phyloP scores from a whole-genome alignment of 768 basidiomycete species.

The Hysterangium stoloniferum region DNA sequence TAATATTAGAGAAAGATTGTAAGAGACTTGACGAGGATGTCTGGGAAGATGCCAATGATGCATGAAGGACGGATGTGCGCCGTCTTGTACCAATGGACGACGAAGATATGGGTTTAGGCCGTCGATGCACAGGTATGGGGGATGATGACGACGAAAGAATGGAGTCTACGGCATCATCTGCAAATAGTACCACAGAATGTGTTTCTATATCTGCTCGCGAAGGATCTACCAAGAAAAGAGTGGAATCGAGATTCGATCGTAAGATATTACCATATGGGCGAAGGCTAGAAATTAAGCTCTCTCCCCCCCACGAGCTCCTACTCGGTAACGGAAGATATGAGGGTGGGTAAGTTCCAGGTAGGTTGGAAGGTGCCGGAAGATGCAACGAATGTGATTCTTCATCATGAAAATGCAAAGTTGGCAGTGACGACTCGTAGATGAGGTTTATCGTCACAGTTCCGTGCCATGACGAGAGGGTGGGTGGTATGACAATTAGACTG shows the following conservation, averaged over 20 bases:
- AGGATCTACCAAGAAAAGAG: constrained; percentile 87
- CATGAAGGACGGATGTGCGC: constrained; percentile 72
- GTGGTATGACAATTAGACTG: constrained; percentile 78
- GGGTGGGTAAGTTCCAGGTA: constrained; percentile 43
- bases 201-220: constrained; percentile 88
- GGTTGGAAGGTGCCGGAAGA: constrained; percentile 34
- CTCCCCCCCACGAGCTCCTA: constrained; percentile 74
- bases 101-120: constrained; percentile 56
- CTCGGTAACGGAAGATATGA: constrained; percentile 42
- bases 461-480: constrained; percentile 80
- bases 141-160: constrained; percentile 79
- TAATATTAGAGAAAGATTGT: constrained; percentile 93
- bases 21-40: constrained; percentile 65
- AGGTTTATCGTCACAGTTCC: constrained; percentile 87
- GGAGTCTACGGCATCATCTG: constrained; percentile 81
- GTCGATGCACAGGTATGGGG: constrained; percentile 76
- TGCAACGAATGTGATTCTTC: constrained; percentile 81
- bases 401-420: constrained; percentile 93
- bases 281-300: constrained; percentile 73
- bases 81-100: constrained; percentile 34
- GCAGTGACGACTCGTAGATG: constrained; percentile 76
- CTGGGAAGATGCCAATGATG: constrained; percentile 47
- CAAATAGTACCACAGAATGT: constrained; percentile 78
- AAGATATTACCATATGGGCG: constrained; percentile 73
- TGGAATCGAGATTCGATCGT: constrained; percentile 78